A percentile compares a stretch with the other conserved stretches of the same genome.
Evolutionary conservation across 148 eudicot species (phyloP).

Genomic region (Spergularia bocconei): DNA sequence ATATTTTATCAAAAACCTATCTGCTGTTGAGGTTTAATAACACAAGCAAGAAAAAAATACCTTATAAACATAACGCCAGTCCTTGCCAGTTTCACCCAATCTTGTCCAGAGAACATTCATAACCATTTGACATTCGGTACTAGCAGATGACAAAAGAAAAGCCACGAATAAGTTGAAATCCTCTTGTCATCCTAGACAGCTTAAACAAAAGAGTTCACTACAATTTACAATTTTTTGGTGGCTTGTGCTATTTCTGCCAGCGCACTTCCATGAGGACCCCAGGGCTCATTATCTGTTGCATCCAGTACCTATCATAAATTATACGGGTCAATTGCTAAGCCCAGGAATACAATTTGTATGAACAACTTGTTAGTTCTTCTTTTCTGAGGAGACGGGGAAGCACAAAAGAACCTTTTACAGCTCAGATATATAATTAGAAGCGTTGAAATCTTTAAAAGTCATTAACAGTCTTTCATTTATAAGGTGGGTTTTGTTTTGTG

Average conservation of each 20-base stretch:
- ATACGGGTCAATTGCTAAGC: conserved; percentile 3
- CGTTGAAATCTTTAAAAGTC: too few species aligned
- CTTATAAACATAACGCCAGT: conserved; percentile 95
- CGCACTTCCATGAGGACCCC: conserved; percentile 98
- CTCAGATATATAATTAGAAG: too few species aligned
- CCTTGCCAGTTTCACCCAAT: conserved; percentile 78
- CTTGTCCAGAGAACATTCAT: conserved; percentile 97
- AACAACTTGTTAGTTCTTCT: neutral
- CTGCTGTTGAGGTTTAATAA: conserved; percentile 2
- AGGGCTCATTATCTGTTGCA: conserved; percentile 94
- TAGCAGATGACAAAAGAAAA: conserved; percentile 29
- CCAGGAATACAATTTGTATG: neutral
- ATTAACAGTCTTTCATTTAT: neutral
- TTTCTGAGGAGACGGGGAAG: neutral
- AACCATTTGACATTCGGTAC: conserved; percentile 92
- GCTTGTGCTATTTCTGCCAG: conserved; percentile 89
- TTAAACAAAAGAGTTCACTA: conserved; percentile 13
- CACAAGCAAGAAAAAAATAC: conserved; percentile 30
- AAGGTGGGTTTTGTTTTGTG: neutral
- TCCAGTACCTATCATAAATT: conserved; percentile 64
- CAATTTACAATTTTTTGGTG: conserved; percentile 76
- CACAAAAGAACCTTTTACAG: too few species aligned
- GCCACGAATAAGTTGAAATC: neutral
- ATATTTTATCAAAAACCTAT: neutral
- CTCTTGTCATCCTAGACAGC: conserved; percentile 6